These are phyloP conservation scores for Nicotiana obtusifolia DNA, from an alignment of 257 asterid genomes.

Conservation along the genomic window DNA sequence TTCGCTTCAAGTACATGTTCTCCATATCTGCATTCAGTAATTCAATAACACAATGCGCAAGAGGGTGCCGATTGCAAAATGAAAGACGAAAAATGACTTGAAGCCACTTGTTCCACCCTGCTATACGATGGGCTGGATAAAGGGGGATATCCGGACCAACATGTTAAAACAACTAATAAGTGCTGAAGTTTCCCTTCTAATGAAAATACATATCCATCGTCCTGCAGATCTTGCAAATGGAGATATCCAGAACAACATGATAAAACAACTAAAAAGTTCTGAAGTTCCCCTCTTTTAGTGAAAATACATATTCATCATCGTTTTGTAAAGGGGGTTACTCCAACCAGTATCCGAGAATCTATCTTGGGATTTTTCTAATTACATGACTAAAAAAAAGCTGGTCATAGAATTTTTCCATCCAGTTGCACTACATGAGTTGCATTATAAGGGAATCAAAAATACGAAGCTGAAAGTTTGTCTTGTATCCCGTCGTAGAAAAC, in stretches of 20 bases:
- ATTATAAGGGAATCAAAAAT: neutral
- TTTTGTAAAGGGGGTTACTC: neutral
- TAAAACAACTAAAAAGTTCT: neutral
- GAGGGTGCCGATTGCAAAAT: neutral
- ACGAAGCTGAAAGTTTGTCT: neutral
- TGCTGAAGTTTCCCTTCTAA: neutral
- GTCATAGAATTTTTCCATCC: neutral
- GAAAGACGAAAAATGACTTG: neutral
- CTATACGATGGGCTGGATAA: neutral
- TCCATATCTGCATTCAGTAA: slow-evolving; percentile 54
- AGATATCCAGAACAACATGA: neutral
- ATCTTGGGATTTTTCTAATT: neutral
- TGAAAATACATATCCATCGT: neutral
- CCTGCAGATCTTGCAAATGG: neutral
- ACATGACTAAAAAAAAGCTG: neutral
- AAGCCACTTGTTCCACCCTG: neutral
- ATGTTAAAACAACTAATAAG: neutral
- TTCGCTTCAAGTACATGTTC: slow-evolving; percentile 91
- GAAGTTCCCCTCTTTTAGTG: neutral
- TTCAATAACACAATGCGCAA: neutral
- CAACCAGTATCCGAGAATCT: neutral
- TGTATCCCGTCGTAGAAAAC: neutral
- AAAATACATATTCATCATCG: neutral
- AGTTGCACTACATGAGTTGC: neutral
- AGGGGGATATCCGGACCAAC: neutral